phyloP scores from a whole-genome alignment of 192 early-diverging fungal species.

The Pilaira anomala region DNA sequence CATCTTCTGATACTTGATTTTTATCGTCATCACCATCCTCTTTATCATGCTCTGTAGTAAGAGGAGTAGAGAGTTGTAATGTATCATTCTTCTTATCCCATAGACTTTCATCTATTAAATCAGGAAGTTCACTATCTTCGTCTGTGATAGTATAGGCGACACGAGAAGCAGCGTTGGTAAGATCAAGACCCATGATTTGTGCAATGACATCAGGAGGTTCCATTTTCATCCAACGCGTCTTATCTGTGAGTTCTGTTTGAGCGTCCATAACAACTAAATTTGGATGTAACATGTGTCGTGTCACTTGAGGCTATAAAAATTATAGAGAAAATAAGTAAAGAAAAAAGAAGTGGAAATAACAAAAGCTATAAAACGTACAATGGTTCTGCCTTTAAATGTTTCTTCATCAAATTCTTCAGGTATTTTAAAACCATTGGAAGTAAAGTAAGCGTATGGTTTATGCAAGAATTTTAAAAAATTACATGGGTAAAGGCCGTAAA shows the following conservation, averaged over 20 bases:
- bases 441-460: constrained; percentile 38
- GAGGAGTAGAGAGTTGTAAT: background rate
- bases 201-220: constrained; percentile 60
- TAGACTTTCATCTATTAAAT: background rate
- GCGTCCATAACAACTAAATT: constrained; percentile 41
- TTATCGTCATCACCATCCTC: constrained; percentile 10
- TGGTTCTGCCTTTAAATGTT: constrained; percentile 34
- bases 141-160: constrained; percentile 22
- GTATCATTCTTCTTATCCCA: background rate
- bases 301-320: constrained; percentile 37
- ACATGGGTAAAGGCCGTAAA: constrained; percentile 58
- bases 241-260: constrained; percentile 43
- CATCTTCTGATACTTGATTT: background rate
- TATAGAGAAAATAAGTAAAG: no score
- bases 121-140: background rate
- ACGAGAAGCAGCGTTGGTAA: constrained; percentile 48
- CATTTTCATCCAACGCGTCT: constrained; percentile 52
- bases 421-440: constrained; percentile 19
- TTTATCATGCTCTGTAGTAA: constrained; percentile 11
- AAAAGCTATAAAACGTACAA: constrained; percentile 21
- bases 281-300: constrained; percentile 54
- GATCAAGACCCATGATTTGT: constrained; percentile 52
- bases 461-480: constrained; percentile 51
- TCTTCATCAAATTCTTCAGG: constrained; percentile 44
- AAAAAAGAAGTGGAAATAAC: background rate